Evolutionary conservation across 371 early-diverging fungal species (phyloP).

Genomic region (Mucor velutinosus): DNA sequence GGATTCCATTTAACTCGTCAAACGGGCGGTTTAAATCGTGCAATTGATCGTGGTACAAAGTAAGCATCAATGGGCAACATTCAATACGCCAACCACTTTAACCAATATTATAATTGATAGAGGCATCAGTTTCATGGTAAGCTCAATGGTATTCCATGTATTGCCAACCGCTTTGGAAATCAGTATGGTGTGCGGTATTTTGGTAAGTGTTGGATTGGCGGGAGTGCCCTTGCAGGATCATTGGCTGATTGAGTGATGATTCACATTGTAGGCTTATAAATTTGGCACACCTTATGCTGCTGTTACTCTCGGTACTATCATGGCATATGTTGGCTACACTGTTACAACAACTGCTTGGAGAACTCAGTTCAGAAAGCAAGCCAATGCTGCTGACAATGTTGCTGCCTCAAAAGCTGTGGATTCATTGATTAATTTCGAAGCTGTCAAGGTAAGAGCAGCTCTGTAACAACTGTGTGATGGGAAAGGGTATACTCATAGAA

Average conservation of each 20-base stretch:
- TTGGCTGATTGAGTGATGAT: background rate
- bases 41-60: conserved; percentile 98
- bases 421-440: conserved; percentile 93
- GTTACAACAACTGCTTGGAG: conserved; percentile 84
- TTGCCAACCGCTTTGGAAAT: conserved; percentile 95
- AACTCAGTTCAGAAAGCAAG: conserved; percentile 84
- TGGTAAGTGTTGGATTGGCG: conserved; percentile 43
- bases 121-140: conserved; percentile 92
- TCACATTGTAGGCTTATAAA: conserved; percentile 65
- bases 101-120: conserved; percentile 26
- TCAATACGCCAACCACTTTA: background rate
- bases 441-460: conserved; percentile 76
- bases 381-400: conserved; percentile 93
- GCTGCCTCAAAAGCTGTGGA: conserved; percentile 93
- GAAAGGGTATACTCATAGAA: background rate
- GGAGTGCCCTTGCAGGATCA: background rate
- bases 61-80: conserved; percentile 22
- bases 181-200: conserved; percentile 90
- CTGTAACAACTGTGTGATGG: no score
- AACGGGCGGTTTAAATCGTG: conserved; percentile 93
- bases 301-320: conserved; percentile 85
- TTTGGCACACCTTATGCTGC: conserved; percentile 86
- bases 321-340: conserved; percentile 88
- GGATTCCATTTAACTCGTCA: conserved; percentile 89
- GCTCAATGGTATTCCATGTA: conserved; percentile 92